Conservation (phyloP, 805 yeast genomes). For the Pichia thaimueangensis region DNA sequence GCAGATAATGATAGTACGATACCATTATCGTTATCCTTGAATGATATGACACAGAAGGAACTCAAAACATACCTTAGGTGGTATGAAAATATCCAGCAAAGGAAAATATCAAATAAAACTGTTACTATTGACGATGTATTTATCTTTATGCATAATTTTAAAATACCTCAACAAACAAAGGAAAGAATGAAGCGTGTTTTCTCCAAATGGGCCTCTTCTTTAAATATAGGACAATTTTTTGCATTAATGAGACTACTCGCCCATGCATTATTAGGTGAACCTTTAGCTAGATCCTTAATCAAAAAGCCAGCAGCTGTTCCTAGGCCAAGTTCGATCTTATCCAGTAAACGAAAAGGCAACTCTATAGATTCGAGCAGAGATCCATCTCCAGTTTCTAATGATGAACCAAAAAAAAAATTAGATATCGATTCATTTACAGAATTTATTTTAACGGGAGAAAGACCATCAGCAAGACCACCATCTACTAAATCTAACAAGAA, state of each 20-base stretch:
- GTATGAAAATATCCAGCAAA: slow-evolving; percentile 79
- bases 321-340: slow-evolving; percentile 70
- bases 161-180: slow-evolving; percentile 45
- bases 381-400: neutral
- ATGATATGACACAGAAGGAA: slow-evolving; percentile 71
- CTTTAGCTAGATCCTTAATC: slow-evolving; percentile 51
- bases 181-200: slow-evolving; percentile 45
- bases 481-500: slow-evolving; percentile 42
- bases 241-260: slow-evolving; percentile 77
- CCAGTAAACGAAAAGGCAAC: slow-evolving; percentile 42
- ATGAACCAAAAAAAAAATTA: slow-evolving; percentile 34
- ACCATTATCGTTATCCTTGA: slow-evolving; percentile 59
- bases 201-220: slow-evolving; percentile 46
- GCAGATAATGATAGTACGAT: slow-evolving; percentile 35
- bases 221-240: slow-evolving; percentile 87
- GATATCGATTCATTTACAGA: slow-evolving; percentile 85
- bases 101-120: slow-evolving; percentile 53
- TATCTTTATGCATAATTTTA: slow-evolving; percentile 71
- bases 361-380: slow-evolving; percentile 1
- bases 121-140: slow-evolving; percentile 74
- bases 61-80: slow-evolving; percentile 82
- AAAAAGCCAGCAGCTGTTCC: slow-evolving; percentile 60
- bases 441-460: slow-evolving; percentile 73
- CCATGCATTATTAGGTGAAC: slow-evolving; percentile 47
- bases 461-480: slow-evolving; percentile 41